These are phyloP conservation scores for Dipodascus albidus DNA, from an alignment of 805 yeast species.

Conservation along the genomic window DNA sequence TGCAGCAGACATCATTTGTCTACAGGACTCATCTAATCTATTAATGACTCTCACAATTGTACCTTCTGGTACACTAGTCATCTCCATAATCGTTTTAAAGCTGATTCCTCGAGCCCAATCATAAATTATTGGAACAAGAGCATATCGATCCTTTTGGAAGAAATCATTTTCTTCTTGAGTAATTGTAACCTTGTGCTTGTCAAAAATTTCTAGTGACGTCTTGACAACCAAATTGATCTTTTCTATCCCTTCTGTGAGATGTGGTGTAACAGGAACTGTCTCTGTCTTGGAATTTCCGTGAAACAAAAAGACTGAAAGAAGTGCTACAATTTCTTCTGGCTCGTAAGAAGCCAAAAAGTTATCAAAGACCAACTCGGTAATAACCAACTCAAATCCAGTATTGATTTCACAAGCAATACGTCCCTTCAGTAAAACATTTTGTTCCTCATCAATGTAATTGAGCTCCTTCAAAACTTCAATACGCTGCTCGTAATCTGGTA, in stretches of 20 bases:
- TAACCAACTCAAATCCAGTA: conserved; percentile 77
- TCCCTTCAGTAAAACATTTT: conserved; percentile 75
- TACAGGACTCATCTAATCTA: conserved; percentile 85
- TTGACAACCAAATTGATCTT: conserved; percentile 45
- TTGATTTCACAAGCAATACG: conserved; percentile 77
- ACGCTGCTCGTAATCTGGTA: conserved; percentile 92
- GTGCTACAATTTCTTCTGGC: conserved; percentile 94
- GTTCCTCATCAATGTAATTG: conserved; percentile 65
- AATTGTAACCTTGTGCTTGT: conserved; percentile 54
- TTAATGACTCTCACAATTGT: conserved; percentile 94
- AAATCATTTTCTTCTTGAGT: conserved; percentile 75
- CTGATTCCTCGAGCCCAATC: conserved; percentile 97
- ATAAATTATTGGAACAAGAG: conserved; percentile 84
- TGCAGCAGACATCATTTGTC: conserved; percentile 91
- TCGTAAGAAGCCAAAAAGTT: conserved; percentile 89
- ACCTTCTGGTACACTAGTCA: conserved; percentile 89
- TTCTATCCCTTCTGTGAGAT: conserved; percentile 47
- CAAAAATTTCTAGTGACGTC: conserved; percentile 48
- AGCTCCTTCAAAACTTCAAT: conserved; percentile 65
- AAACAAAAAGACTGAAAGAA: conserved; percentile 82
- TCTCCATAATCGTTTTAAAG: conserved; percentile 81
- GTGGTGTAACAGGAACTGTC: conserved; percentile 50
- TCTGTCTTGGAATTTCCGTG: conserved; percentile 62
- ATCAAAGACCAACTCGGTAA: conserved; percentile 83
- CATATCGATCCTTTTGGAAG: conserved; percentile 74